These are phyloP conservation scores for Begonia masoniana DNA, from an alignment of 306 rosid genomes.

Conservation along the genomic window DNA sequence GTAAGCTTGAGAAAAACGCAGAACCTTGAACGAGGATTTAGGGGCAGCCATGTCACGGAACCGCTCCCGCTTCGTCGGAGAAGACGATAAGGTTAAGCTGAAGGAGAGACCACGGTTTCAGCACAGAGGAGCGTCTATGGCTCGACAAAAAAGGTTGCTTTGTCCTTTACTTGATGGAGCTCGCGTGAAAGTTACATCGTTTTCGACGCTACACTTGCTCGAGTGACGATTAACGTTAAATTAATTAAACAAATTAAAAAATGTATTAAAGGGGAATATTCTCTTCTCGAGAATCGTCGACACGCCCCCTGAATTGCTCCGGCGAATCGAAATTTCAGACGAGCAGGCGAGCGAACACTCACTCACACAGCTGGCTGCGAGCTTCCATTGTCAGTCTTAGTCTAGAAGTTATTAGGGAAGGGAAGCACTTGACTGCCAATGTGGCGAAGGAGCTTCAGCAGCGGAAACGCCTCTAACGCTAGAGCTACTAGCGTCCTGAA, in stretches of 20 bases:
- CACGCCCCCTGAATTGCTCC: no score
- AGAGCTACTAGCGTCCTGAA: conserved; percentile 16
- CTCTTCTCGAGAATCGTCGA: no score
- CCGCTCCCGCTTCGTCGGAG: neutral
- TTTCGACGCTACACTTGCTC: no score
- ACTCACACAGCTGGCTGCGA: neutral
- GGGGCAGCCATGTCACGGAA: neutral
- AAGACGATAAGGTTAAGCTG: neutral
- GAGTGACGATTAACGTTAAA: no score
- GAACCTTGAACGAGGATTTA: neutral
- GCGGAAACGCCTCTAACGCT: conserved; percentile 6
- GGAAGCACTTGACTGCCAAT: conserved; percentile 9
- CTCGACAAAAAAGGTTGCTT: no score
- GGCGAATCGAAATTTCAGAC: no score
- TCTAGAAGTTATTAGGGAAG: neutral
- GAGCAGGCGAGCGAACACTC: neutral
- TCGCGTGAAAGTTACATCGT: no score
- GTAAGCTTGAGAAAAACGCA: neutral
- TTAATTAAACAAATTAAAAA: no score
- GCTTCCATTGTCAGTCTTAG: neutral
- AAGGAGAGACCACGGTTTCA: no score
- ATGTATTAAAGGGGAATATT: no score
- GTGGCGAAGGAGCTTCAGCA: conserved; percentile 69
- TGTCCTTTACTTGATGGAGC: no score
- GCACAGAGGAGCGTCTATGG: no score